Base-by-base conservation (phyloP, 1,284 basidiomycete genomes). In the Irpex sp. region DNA sequence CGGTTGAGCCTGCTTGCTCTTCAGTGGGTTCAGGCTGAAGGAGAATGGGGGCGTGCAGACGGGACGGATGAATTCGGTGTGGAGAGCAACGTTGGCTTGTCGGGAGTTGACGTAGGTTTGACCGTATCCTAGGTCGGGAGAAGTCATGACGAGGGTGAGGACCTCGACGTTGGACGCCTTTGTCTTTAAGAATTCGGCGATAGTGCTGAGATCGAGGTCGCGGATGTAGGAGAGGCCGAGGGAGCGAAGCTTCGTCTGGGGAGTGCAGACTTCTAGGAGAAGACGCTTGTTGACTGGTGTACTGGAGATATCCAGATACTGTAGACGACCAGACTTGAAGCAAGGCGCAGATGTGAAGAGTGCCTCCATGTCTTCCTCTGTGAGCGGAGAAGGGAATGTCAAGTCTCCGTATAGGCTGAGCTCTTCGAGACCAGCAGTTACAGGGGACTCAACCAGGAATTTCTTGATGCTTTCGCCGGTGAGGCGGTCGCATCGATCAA, bases 301-400 rank as follows among this genome's bases (percentile, higher is more conserved):
- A 63, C 92, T 93, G 8, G 95, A 96, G 17, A 99, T 75, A 74
- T 99, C 97, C 63, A 99, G 84, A 76, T 96, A 98, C 15, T 88
- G 83, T 53, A 98, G 79, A 60, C 85, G 76, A 15, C 94, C 93
- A 37, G 81, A 86, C 11, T 79, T 78, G 79, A 99, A 92, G 72
- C 92, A 94, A 0, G 95, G 95, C 0, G 95, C 95, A 15, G 77
- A 75, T 1, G 83, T 80, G 61, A 98, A 74, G 59, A 98, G 86
- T 21, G 85, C 81, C 21, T 76, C 69, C 36, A 98, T 81, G 65
- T 98, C 89, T 19, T 86, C 82, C 47, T 78, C 77, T 7, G 84
- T 83, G 35, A 99, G 80, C 0, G 93, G 87, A n/a, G 90, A 94
- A 0, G 87, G 83, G 75, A 93, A 95, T 0, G 94, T 93, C 70